Percentiles rank a stretch among this genome's conserved stretches.
These are phyloP conservation scores for Rhododendron mucronatum DNA, from an alignment of 148 eudicot species.

Conservation along the genomic window DNA sequence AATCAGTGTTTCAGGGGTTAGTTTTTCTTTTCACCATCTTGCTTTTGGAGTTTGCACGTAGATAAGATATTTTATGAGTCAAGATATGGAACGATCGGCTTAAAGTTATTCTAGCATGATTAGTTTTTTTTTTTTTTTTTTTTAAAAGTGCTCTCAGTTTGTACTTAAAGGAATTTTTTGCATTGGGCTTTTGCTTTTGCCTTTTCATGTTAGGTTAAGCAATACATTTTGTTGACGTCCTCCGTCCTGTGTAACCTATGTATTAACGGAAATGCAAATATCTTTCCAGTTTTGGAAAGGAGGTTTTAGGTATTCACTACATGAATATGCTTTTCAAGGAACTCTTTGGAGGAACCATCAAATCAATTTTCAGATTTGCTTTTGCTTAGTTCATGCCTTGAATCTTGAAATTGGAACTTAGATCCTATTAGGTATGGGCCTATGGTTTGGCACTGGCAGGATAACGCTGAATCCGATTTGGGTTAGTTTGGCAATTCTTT, in stretches of 20 bases:
- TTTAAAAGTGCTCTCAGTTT: background rate
- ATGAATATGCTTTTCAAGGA: background rate
- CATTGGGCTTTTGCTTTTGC: background rate
- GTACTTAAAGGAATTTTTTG: background rate
- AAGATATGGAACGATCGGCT: background rate
- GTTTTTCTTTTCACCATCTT: background rate
- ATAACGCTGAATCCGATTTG: background rate
- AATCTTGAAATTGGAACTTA: background rate
- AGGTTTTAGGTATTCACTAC: background rate
- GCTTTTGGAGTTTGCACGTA: background rate
- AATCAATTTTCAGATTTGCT: background rate
- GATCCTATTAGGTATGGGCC: background rate
- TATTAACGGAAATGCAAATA: background rate
- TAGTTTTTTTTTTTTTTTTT: background rate
- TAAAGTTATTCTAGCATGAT: background rate
- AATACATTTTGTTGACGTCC: background rate
- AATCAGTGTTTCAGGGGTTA: slow-evolving; percentile 80
- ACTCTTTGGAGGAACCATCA: background rate
- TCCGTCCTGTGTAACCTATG: background rate
- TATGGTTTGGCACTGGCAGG: background rate
- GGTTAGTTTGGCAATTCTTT: background rate
- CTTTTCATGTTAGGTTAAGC: background rate
- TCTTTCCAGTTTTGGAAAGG: background rate
- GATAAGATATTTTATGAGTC: background rate
- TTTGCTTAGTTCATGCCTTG: background rate